Evolutionary conservation across 768 basidiomycete species (phyloP).

Genomic region (Postia placenta): DNA sequence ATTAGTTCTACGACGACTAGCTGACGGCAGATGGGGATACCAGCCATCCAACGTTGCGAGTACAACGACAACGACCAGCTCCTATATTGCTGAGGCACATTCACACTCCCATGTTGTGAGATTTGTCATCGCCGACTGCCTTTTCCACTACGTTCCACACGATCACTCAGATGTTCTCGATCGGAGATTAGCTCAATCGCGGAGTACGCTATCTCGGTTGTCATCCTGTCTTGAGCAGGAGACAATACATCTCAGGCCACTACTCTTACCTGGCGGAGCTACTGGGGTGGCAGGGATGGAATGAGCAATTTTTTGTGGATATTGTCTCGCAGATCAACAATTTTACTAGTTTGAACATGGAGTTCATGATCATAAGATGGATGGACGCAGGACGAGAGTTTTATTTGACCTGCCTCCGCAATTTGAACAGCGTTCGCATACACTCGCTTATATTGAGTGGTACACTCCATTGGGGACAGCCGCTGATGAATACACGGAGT

Average conservation of each 20-base stretch:
- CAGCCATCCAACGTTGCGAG: too few relatives aligned
- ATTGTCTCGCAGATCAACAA: background rate
- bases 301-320: background rate
- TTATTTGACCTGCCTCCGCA: too few relatives aligned
- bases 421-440: too few relatives aligned
- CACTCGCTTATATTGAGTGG: too few relatives aligned
- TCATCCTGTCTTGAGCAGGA: background rate
- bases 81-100: too few relatives aligned
- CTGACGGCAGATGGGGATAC: too few relatives aligned
- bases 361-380: background rate
- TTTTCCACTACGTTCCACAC: background rate
- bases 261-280: background rate
- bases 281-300: background rate
- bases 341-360: background rate
- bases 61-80: too few relatives aligned
- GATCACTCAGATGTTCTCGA: background rate
- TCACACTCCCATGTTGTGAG: too few relatives aligned
- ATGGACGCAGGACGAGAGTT: background rate
- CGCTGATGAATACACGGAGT: too few relatives aligned
- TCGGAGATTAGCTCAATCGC: background rate
- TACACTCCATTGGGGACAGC: too few relatives aligned
- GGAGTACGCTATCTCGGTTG: background rate
- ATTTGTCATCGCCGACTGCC: too few relatives aligned
- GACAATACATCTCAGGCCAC: background rate
- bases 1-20: too few relatives aligned